Base-by-base conservation (phyloP, 179 eudicot genomes). In the Silene noctiflora region DNA sequence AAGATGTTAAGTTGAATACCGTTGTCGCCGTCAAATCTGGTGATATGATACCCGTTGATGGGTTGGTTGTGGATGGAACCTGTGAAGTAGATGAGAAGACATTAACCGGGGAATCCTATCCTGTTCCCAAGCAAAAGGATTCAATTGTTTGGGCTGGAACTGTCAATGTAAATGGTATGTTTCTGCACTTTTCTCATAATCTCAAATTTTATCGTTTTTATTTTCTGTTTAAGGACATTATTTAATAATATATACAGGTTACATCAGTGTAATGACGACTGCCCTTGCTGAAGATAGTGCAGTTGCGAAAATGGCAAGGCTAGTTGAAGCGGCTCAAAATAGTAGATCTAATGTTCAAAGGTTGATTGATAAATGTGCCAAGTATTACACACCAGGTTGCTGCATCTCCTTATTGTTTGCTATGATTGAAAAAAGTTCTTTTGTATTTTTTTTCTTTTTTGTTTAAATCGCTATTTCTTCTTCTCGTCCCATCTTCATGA, bases 71-170 rank as follows among this genome's bases (percentile, higher is more conserved):
- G 3, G 89, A 91, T 33, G 98, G 98, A 20, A 85, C 84, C 27
- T 89, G 97, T 80, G 98, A 94, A 76, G 94, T 91, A 2, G 98
- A 94, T 55, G 98, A 94, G 83, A 94, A 92, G 68, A 85, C 91
- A 4, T 79, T 94, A 71, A 94, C 98, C 0, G 98, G 98, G 35
- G 98, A 94, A 79, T 89, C 98, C 3, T 89, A 86, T 76, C 98
- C 96, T 3, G 98, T 89, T 16, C 13, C 89, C 22, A 94, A 94
- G 77, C 88, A 88, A 64, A 86, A 76, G 74, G 91, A 86, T 69
- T 88, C 94, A 14, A 65, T 42, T 63, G 97, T 94, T 74, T 91
- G 88, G 86, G 98, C 97, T 13, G 97, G 98, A 76, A 92, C 98
- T n/a, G 88, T 92, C 31, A 92, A 92, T 81, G 84, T 94, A 11